Base-by-base conservation (phyloP, 805 yeast genomes). In the Candida sphagnicola region DNA sequence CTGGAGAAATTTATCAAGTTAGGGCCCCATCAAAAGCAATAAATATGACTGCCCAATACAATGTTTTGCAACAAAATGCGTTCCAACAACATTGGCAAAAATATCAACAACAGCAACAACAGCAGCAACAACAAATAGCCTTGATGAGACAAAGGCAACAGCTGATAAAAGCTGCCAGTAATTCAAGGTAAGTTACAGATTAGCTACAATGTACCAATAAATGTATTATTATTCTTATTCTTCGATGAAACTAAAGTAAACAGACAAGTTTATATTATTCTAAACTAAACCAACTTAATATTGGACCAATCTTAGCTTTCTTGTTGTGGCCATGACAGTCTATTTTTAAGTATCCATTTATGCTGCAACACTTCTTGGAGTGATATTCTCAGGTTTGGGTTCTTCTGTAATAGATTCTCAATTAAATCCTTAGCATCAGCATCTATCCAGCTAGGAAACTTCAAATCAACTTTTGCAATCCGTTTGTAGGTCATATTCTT, bases 311-410 rank as follows among this genome's bases (percentile, higher is more conserved):
- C 2, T 16, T 21, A 28, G 14, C 18, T 33, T 23, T 38, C 39
- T n/a, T 38, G 33, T 5, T 25, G 29, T 8, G 69, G 67, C 96
- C 96, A 88, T 24, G 59, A 58, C 1, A 76, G 74, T 48, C 70
- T 74, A 50, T 88, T 78, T 49, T 77, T 78, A 10, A 64, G 45
- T 2, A 91, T 83, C 97, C 97, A 91, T 0, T 95, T 93, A 56
- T 91, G 99, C 4, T 56, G 57, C 31, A 75, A 71, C 2, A 90
- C 82, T 12, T 82, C 81, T 4, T 60, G 57, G 39, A 93, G 64
- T 0, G 75, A 57, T 39, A 81, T 67, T 49, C 99, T 70, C 40
- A 80, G 70, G 3, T 64, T 72, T 0, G 96, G 95, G 40, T 79
- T 80, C 43, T 81, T 80, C 43, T 76, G 78, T 26, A 93, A 60